Base-by-base conservation (phyloP, 140 eudicot genomes). In the Flaveria floridana region DNA sequence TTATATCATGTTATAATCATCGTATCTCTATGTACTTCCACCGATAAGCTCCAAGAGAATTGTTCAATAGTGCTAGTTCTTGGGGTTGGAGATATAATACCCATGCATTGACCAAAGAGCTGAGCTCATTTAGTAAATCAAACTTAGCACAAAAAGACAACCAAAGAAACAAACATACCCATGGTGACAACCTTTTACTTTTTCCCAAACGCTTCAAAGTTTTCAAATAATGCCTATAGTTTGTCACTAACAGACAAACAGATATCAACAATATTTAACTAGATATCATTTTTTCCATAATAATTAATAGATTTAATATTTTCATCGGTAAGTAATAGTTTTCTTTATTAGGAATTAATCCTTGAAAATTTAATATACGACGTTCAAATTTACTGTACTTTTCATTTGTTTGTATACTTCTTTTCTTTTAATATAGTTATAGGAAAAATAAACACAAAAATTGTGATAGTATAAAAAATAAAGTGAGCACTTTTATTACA, bases 111-210 rank as follows among this genome's bases (percentile, higher is more conserved):
- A 79, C 83, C 75, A 79, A 21, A 47, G 73, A 53, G 83, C 64
- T 48, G 73, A 42, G 83, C 55, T 61, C 11, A 10, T 19, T 28
- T 26, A 19, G 13, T 58, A 71, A 21, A 76, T 77, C 51, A 56
- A 52, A 41, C 34, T 25, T 79, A 53, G 15, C 70, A 55, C 70
- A 66, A 88, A 75, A 84, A 72, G 92, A 88, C 95, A 90, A 83
- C 34, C 68, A 68, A 81, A 80, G 79, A 88, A 86, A 88, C 92
- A 85, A 88, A 91, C 92, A 91, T 83, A 76, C 86, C 88, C 84
- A 76, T 83, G 87, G 85, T 86, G 97, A 88, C 95, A 91, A 88
- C 79, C 79, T 68, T 84, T 88, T 85, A 85, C 97, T 91, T 91
- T 34, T 91, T 78, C 90, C 89, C 72, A 81, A 82, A 82, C 80